Base-by-base conservation (phyloP, 2,329 filamentous ascomycete genomes). In the Lachnellula hyalina region DNA sequence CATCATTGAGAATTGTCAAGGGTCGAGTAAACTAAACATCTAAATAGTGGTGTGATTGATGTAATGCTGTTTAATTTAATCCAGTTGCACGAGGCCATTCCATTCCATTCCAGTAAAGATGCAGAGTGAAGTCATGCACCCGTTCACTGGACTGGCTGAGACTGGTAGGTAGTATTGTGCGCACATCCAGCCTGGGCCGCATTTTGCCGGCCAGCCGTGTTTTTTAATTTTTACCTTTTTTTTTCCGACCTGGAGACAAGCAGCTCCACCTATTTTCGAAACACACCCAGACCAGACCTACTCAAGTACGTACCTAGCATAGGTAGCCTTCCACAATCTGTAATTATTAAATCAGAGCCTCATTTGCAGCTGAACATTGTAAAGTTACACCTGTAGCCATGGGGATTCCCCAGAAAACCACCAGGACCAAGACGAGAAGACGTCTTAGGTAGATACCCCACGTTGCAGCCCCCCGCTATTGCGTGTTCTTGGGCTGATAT, bases 391-490 rank as follows among this genome's bases (percentile, higher is more conserved):
- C 21, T 47, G n/a, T 11, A 15, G n/a, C 44, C 5, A 47, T 91
- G 87, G 87, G 86, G 46, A 80, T 88, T 58, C 75, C 79, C 32
- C 83, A 82, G 62, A 85, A 85, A 68, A 76, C 78, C 46, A 85
- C 83, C n/a, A 77, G 84, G 60, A 84, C 82, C 54, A 92, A 92
- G 74, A 92, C 87, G 3, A 82, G 89, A 72, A 81, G 87, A 60
- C 82, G 84, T 67, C 84, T 80, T 19, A 83, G 86, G 86, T 86
- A 73, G 8, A 48, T 40, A 6, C 25, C 36, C 49, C 41, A 15
- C 44, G 34, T 34, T 12, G 7, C 2, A 23, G 11, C 6, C 14
- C n/a, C 12, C 3, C 14, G 36, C 34, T 28, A 44, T 19, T 28
- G 34, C 5, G 21, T 40, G 44, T 47, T 19, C 17, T 9, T 7